Evolutionary conservation across 352 stramenopile genomes (phyloP).

Genomic region (Globisporangium acanthophoron): DNA sequence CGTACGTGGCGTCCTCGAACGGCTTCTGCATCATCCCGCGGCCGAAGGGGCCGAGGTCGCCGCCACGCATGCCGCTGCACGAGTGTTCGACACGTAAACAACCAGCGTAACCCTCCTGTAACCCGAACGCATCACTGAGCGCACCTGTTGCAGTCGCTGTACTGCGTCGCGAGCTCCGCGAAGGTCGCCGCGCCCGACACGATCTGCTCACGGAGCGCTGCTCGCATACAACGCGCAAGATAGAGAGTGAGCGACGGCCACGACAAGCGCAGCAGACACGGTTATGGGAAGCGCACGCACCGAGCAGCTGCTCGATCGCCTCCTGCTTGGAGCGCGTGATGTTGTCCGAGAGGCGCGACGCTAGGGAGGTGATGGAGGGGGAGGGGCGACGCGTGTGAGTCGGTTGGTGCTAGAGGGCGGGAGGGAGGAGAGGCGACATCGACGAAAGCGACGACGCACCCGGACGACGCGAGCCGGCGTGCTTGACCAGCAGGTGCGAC

Average conservation of each 20-base stretch:
- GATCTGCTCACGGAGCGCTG: conserved; percentile 77
- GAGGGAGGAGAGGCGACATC: conserved; percentile 21
- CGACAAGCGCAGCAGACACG: conserved; percentile 5
- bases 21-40: conserved; percentile 91
- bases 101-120: background rate
- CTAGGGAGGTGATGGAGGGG: conserved; percentile 15
- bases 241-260: background rate
- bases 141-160: conserved; percentile 76
- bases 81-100: background rate
- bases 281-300: conserved; percentile 15
- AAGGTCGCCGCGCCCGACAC: conserved; percentile 74
- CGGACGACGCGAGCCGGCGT: conserved; percentile 84
- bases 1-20: conserved; percentile 85
- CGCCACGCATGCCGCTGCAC: conserved; percentile 62
- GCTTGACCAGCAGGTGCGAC: conserved; percentile 94
- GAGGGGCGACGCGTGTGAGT: conserved; percentile 1
- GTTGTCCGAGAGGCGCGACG: conserved; percentile 84
- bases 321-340: conserved; percentile 91
- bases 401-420: conserved; percentile 19
- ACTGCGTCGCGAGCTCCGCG: conserved; percentile 73
- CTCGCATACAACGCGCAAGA: background rate
- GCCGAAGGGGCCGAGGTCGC: conserved; percentile 88
- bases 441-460: conserved; percentile 24
- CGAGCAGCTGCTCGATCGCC: conserved; percentile 79
- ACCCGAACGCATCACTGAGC: background rate